Conservation (phyloP, 768 basidiomycete species). For the Nidula microcarpa region DNA sequence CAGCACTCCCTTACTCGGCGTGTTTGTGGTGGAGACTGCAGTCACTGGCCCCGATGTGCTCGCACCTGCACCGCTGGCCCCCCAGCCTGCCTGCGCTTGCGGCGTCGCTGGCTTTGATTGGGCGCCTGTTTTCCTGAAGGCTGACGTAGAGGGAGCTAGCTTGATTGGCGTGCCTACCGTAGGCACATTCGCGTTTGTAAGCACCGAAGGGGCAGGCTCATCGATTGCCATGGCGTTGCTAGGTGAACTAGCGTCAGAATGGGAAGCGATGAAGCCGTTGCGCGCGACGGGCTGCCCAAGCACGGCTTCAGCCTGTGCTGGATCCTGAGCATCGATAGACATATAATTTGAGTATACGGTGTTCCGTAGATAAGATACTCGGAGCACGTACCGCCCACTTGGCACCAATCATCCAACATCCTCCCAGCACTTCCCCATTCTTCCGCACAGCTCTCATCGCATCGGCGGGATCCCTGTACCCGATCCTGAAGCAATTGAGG, state of each 20-base stretch:
- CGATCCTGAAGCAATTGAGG: constrained; percentile 78
- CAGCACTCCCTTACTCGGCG: constrained; percentile 53
- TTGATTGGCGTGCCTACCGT: constrained; percentile 67
- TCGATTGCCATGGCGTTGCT: constrained; percentile 47
- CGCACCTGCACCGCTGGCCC: constrained; percentile 8
- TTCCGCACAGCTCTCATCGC: constrained; percentile 77
- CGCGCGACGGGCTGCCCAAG: constrained; percentile 37
- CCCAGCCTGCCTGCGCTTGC: constrained; percentile 19
- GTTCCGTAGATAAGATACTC: not conserved
- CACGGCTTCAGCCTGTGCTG: constrained; percentile 50
- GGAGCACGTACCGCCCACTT: constrained; percentile 70
- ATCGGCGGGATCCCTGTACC: constrained; percentile 67
- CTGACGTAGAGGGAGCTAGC: constrained; percentile 69
- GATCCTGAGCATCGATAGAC: constrained; percentile 46
- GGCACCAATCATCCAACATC: constrained; percentile 80
- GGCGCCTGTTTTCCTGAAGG: constrained; percentile 53
- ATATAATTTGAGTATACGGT: not conserved
- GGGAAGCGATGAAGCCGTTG: constrained; percentile 10
- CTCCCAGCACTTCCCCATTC: constrained; percentile 76
- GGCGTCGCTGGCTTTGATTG: constrained; percentile 24
- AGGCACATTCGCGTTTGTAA: constrained; percentile 25
- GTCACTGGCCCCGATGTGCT: constrained; percentile 8
- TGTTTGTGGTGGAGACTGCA: constrained; percentile 17
- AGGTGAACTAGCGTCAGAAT: constrained; percentile 14
- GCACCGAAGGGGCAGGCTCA: constrained; percentile 24